These are phyloP conservation scores for Solanum hybrid DNA, from an alignment of 305 asterid genomes.

Conservation along the genomic window DNA sequence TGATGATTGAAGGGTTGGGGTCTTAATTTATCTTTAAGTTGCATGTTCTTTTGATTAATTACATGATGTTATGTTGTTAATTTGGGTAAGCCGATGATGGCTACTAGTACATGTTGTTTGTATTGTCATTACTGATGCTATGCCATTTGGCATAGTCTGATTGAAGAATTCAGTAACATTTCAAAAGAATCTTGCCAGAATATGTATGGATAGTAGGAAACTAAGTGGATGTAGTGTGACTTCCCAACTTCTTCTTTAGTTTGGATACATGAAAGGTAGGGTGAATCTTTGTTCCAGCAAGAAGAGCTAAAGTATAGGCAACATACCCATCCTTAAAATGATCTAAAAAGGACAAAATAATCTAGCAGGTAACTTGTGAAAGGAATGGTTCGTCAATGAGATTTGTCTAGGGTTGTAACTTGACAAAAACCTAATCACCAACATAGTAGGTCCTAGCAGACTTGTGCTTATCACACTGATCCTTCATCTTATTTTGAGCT, in stretches of 20 bases:
- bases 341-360: not conserved
- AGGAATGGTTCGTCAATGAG: not conserved
- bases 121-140: too few relatives aligned
- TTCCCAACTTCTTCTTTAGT: too few relatives aligned
- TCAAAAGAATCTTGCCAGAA: not conserved
- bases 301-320: not conserved
- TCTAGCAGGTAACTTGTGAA: not conserved
- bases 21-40: too few relatives aligned
- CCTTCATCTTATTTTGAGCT: not conserved
- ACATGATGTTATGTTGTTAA: too few relatives aligned
- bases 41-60: too few relatives aligned
- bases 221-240: too few relatives aligned
- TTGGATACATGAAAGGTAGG: not conserved
- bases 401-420: not conserved
- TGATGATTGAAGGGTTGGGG: too few relatives aligned
- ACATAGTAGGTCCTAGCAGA: not conserved
- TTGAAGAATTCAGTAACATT: too few relatives aligned
- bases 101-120: too few relatives aligned
- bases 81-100: too few relatives aligned
- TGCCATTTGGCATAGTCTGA: too few relatives aligned
- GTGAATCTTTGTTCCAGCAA: not conserved
- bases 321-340: not conserved
- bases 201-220: not conserved
- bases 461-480: not conserved
- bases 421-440: not conserved